Percentiles rank a stretch among this genome's conserved stretches.
phyloP scores from a whole-genome alignment of 768 basidiomycete genomes.

The Austroboletus eburneus region DNA sequence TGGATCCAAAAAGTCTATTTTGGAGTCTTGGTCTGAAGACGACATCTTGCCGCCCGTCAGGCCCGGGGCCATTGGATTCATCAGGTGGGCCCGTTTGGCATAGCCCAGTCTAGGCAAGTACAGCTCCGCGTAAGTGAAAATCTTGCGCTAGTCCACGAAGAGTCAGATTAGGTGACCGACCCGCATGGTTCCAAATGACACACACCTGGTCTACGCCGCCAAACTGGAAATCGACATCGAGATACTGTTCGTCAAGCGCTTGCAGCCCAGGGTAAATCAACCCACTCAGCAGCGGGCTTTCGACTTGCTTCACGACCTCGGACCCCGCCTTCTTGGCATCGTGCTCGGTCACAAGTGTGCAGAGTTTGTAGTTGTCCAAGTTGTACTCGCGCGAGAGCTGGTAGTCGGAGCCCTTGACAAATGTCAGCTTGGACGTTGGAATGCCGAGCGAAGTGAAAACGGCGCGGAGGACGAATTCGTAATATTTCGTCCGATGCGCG shows the following conservation, averaged over 20 bases:
- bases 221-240: constrained; percentile 95
- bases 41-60: constrained; percentile 97
- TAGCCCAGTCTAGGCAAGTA: constrained; percentile 95
- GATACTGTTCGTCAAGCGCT: constrained; percentile 95
- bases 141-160: constrained; percentile 69
- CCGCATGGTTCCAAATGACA: not conserved
- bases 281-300: constrained; percentile 85
- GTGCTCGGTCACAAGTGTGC: constrained; percentile 89
- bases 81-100: constrained; percentile 90
- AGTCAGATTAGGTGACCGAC: not conserved
- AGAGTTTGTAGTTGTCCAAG: constrained; percentile 90
- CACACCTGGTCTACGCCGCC: constrained; percentile 94
- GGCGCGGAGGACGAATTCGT: constrained; percentile 73
- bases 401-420: constrained; percentile 90
- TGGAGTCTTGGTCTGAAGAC: constrained; percentile 94
- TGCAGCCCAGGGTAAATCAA: constrained; percentile 95
- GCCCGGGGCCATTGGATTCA: constrained; percentile 98
- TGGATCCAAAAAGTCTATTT: constrained; percentile 94
- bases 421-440: constrained; percentile 75
- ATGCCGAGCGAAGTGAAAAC: constrained; percentile 90
- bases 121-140: constrained; percentile 96
- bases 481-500: constrained; percentile 83
- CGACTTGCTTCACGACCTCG: constrained; percentile 97
- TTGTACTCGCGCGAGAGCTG: constrained; percentile 91
- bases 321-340: constrained; percentile 98